phyloP scores from a whole-genome alignment of 1,284 basidiomycete species.

The Blastosporella zonata region DNA sequence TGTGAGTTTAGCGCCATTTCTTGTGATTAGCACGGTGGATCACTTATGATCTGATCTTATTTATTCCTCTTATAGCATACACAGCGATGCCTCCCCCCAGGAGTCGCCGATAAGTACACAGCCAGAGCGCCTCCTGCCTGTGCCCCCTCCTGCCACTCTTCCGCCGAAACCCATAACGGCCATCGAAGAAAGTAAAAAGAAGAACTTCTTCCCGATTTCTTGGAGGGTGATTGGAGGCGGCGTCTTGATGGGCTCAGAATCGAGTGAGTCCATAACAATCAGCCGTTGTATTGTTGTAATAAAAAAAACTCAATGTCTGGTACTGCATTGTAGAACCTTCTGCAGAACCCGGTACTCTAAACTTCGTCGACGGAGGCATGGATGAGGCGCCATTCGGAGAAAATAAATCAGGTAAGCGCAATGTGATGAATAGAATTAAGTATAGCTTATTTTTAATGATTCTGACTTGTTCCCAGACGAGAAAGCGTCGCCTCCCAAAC shows the following conservation, averaged over 20 bases:
- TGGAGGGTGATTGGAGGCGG: constrained; percentile 56
- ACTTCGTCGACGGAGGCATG: not conserved
- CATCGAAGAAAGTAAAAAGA: constrained; percentile 34
- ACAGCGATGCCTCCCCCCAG: constrained; percentile 26
- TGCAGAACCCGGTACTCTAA: not conserved
- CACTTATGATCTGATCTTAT: constrained; percentile 5
- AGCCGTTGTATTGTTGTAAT: not conserved
- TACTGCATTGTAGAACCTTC: constrained; percentile 3
- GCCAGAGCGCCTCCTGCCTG: constrained; percentile 17
- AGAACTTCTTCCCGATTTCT: constrained; percentile 46
- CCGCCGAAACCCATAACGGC: constrained; percentile 29
- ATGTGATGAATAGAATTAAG: not conserved
- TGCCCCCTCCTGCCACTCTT: constrained; percentile 14
- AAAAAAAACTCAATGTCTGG: not conserved
- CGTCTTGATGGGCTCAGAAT: constrained; percentile 36
- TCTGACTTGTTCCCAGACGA: not conserved
- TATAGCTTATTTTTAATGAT: not conserved
- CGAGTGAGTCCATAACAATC: constrained; percentile 13
- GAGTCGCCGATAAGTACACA: constrained; percentile 5
- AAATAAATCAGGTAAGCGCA: not conserved
- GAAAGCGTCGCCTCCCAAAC: constrained; percentile 15
- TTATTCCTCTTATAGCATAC: constrained; percentile 31
- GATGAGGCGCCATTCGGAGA: constrained; percentile 3
- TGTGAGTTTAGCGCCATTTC: constrained; percentile 42
- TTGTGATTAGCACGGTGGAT: not conserved